Conservation (phyloP, 2,329 filamentous ascomycete species). For the Stagonosporopsis tanaceti region DNA sequence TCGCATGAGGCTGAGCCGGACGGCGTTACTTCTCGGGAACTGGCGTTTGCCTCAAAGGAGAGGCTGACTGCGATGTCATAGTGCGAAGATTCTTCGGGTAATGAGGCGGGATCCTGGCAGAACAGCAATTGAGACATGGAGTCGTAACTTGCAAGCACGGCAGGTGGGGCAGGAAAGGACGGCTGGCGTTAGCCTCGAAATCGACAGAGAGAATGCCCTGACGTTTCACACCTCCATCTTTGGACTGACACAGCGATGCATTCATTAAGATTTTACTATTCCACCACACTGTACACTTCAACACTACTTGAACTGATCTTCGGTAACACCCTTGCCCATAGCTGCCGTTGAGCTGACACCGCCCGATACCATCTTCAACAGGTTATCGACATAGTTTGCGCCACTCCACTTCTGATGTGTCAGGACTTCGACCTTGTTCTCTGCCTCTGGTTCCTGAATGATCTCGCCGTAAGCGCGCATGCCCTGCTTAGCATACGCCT, state of each 20-base stretch:
- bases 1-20: not conserved
- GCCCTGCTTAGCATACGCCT: slow-evolving; percentile 79
- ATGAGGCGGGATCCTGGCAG: no score
- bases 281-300: not conserved
- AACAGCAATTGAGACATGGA: not conserved
- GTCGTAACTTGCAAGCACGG: not conserved
- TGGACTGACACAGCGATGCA: not conserved
- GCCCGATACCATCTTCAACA: slow-evolving; percentile 96
- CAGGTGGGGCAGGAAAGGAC: not conserved
- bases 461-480: slow-evolving; percentile 98
- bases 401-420: slow-evolving; percentile 99
- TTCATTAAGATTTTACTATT: not conserved
- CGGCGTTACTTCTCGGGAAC: not conserved
- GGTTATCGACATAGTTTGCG: slow-evolving; percentile 90
- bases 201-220: not conserved
- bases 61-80: not conserved
- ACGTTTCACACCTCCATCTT: not conserved
- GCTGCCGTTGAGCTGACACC: slow-evolving; percentile 91
- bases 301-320: slow-evolving; percentile 84
- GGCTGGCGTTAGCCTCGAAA: not conserved
- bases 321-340: slow-evolving; percentile 97
- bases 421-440: slow-evolving; percentile 87
- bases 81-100: no score
- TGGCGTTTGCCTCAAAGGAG: not conserved
- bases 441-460: slow-evolving; percentile 98